Evolutionary conservation across 2,329 filamentous ascomycete species (phyloP).

Genomic region (Clarireedia monteithiana): DNA sequence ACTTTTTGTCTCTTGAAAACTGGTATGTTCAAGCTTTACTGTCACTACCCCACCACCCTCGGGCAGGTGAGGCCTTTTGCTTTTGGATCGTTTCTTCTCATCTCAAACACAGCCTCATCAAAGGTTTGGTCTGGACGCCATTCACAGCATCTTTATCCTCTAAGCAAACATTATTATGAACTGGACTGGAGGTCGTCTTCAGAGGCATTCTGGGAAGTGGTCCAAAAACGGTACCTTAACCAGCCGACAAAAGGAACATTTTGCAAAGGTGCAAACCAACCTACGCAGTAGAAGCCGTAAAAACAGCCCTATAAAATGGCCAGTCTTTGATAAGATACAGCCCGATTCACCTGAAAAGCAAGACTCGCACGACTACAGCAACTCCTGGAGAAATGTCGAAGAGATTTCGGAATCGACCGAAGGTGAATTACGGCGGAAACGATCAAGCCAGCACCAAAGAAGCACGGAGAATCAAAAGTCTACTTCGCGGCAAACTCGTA

Average conservation of each 20-base stretch:
- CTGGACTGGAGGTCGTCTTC: conserved; percentile 41
- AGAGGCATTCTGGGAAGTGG: conserved; percentile 33
- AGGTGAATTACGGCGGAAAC: background rate
- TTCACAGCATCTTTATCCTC: background rate
- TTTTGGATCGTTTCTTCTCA: background rate
- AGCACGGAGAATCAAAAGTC: background rate
- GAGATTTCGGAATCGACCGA: background rate
- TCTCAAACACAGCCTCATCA: background rate
- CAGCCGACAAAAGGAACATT: conserved; percentile 39
- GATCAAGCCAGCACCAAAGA: background rate
- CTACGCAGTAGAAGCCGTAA: conserved; percentile 24
- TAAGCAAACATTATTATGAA: conserved; percentile 32
- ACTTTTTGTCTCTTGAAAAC: too few relatives aligned
- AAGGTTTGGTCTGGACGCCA: background rate
- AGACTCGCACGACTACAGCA: background rate
- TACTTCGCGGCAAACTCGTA: background rate
- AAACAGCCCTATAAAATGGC: conserved; percentile 25
- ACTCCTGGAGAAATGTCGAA: background rate
- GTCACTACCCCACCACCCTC: too few relatives aligned
- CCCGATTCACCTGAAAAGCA: conserved; percentile 5
- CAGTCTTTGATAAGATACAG: conserved; percentile 13
- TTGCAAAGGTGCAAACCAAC: conserved; percentile 36
- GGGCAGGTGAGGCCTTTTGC: too few relatives aligned
- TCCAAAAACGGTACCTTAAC: conserved; percentile 21
- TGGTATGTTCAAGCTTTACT: too few relatives aligned